phyloP scores from a whole-genome alignment of 2,329 filamentous ascomycete species.

The Trichoderma sp. region DNA sequence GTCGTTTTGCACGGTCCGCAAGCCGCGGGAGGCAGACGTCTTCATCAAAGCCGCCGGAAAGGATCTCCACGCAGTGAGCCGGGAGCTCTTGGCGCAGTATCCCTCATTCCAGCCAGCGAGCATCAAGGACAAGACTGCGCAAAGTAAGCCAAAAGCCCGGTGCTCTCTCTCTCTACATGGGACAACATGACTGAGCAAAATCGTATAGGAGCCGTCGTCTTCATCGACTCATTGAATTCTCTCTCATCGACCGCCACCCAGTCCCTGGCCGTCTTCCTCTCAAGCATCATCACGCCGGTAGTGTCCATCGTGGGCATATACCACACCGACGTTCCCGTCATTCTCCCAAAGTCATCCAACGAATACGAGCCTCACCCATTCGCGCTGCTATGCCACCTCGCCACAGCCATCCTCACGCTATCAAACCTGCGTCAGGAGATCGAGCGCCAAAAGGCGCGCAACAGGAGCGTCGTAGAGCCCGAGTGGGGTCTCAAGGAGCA shows the following conservation, averaged over 20 bases:
- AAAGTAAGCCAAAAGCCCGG: conserved; percentile 45
- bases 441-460: conserved; percentile 71
- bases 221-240: conserved; percentile 78
- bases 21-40: conserved; percentile 64
- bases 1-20: conserved; percentile 73
- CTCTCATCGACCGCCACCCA: conserved; percentile 58
- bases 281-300: conserved; percentile 64
- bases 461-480: conserved; percentile 74
- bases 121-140: conserved; percentile 41
- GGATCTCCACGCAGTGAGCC: conserved; percentile 56
- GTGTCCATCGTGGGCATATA: conserved; percentile 78
- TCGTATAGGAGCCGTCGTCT: conserved; percentile 65
- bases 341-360: conserved; percentile 46
- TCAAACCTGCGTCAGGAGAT: conserved; percentile 75
- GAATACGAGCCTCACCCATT: conserved; percentile 70
- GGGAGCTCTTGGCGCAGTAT: conserved; percentile 61
- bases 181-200: neutral
- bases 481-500: conserved; percentile 77
- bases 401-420: conserved; percentile 80
- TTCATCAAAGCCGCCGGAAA: conserved; percentile 68
- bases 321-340: conserved; percentile 75
- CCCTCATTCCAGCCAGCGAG: conserved; percentile 44
- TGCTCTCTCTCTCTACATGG: neutral
- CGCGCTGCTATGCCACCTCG: conserved; percentile 75
- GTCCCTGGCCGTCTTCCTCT: conserved; percentile 68